A percentile compares a stretch with the other conserved stretches of the same genome.
Conservation (phyloP, 2,329 filamentous ascomycete species). For the Neophaeococcomyces aloes region DNA sequence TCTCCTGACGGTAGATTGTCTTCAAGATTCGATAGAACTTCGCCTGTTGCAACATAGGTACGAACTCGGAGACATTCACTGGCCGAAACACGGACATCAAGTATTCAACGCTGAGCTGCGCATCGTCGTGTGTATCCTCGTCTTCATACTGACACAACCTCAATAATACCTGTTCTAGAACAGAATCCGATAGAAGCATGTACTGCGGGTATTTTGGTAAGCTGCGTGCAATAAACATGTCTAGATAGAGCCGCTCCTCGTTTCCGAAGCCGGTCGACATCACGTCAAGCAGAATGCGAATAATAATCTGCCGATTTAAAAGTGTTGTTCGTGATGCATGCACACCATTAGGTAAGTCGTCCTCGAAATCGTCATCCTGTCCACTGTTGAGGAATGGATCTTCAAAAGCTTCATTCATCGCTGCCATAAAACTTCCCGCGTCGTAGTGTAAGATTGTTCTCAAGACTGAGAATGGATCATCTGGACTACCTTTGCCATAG, state of each 20-base stretch:
- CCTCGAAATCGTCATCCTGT: constrained; percentile 26
- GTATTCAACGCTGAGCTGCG: constrained; percentile 94
- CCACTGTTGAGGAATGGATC: constrained; percentile 70
- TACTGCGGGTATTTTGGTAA: constrained; percentile 95
- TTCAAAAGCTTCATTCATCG: constrained; percentile 94
- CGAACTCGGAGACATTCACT: constrained; percentile 63
- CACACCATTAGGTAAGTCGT: constrained; percentile 53
- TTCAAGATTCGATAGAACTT: constrained; percentile 88
- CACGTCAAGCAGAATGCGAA: constrained; percentile 81
- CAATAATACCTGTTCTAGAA: constrained; percentile 66
- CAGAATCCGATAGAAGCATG: constrained; percentile 76
- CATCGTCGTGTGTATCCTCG: constrained; percentile 74
- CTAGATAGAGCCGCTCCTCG: constrained; percentile 82
- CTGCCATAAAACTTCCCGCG: constrained; percentile 83
- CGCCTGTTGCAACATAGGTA: constrained; percentile 67
- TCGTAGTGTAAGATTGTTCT: constrained; percentile 78
- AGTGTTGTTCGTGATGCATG: constrained; percentile 45
- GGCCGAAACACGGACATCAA: constrained; percentile 88
- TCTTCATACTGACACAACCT: constrained; percentile 79
- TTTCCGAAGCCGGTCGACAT: constrained; percentile 69
- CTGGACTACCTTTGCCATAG: constrained; percentile 51
- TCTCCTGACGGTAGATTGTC: constrained; percentile 69
- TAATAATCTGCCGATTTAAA: constrained; percentile 67
- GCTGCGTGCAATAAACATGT: constrained; percentile 97
- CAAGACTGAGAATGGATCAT: constrained; percentile 60